Base-by-base conservation (phyloP, 805 yeast species). In the Tetrapisispora iriomotensis region DNA sequence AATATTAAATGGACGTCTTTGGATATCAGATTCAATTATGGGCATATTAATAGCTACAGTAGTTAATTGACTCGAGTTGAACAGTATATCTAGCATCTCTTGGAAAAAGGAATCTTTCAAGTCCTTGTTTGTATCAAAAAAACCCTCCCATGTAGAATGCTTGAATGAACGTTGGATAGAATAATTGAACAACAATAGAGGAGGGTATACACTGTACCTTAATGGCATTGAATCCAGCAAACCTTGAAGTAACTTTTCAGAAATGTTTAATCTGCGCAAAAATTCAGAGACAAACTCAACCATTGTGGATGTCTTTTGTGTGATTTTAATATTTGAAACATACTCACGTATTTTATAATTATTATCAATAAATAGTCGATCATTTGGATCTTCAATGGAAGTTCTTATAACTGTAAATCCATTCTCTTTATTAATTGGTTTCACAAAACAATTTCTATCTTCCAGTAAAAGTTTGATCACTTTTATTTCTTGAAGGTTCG, bases 31-130 rank as follows among this genome's bases (percentile, higher is more conserved):
- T 36, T 67, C 69, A 2, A 60, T 51, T 12, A 85, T 83, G 0
- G 94, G 92, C 43, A 68, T 72, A 47, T 85, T 84, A 5, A 76
- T 58, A 0, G 94, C 94, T 4, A 82, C 56, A 47, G 82, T 88
- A 0, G 86, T 73, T 29, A 60, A 39, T 3, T 42, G 10, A 24
- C 32, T 38, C 27, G 38, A 39, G n/a, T 54, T 51, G 25, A 52
- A 48, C 8, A 46, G 29, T 14, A 26, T 26, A 6, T 27, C 6
- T 33, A 60, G 38, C 41, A 68, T 41, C 6, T 43, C 41, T 28
- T 41, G 24, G 29, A 43, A 64, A 45, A 43, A 47, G 9, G 24
- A 19, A 1, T 43, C 28, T 28, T 39, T 30, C 8, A 19, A 36
- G 13, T 38, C 38, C 4, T 25, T 29, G 38, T 42, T 15, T 45